Percentiles rank a stretch among this genome's conserved stretches.
Evolutionary conservation across 139 green algal species (phyloP).

Genomic region (Choricystis sp.): DNA sequence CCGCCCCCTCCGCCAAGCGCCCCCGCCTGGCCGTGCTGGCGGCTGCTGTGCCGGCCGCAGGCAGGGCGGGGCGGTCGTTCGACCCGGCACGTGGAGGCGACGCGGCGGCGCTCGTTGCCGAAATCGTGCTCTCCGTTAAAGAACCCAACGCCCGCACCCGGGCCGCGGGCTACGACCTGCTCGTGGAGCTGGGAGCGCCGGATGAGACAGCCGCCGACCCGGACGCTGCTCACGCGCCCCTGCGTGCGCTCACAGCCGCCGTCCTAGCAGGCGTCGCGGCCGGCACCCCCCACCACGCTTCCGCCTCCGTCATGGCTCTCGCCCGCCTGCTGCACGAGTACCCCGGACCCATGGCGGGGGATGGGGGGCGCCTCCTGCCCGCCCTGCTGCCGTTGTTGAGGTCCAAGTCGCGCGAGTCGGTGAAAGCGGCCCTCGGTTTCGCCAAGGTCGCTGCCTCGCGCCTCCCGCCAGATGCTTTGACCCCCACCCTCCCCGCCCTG

Average conservation of each 20-base stretch:
- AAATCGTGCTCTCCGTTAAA: conserved; percentile 89
- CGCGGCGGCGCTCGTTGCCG: conserved; percentile 44
- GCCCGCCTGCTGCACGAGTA: conserved; percentile 91
- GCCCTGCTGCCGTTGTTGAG: conserved; percentile 71
- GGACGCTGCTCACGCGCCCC: conserved; percentile 12
- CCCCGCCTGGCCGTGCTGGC: conserved; percentile 58
- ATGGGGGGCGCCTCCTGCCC: conserved; percentile 52
- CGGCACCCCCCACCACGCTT: conserved; percentile 57
- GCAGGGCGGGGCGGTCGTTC: neutral
- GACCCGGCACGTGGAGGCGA: no score
- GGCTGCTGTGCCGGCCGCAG: conserved; percentile 15
- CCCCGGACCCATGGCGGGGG: conserved; percentile 22
- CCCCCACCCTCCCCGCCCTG: conserved; percentile 44
- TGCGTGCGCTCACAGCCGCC: conserved; percentile 57
- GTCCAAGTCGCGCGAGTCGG: conserved; percentile 64
- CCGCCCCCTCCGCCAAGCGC: conserved; percentile 48
- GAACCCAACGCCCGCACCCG: conserved; percentile 78
- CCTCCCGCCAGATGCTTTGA: conserved; percentile 52
- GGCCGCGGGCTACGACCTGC: conserved; percentile 62
- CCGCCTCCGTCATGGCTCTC: conserved; percentile 66
- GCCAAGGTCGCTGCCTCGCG: conserved; percentile 71
- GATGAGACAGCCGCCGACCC: conserved; percentile 28
- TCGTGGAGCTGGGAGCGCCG: conserved; percentile 42
- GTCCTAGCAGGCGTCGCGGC: conserved; percentile 67
- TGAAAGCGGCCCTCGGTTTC: conserved; percentile 88